Percentiles rank a stretch among this genome's conserved stretches.
These are phyloP conservation scores for Zygosaccharomyces sapae DNA, from an alignment of 1,139 yeast species.

Conservation along the genomic window DNA sequence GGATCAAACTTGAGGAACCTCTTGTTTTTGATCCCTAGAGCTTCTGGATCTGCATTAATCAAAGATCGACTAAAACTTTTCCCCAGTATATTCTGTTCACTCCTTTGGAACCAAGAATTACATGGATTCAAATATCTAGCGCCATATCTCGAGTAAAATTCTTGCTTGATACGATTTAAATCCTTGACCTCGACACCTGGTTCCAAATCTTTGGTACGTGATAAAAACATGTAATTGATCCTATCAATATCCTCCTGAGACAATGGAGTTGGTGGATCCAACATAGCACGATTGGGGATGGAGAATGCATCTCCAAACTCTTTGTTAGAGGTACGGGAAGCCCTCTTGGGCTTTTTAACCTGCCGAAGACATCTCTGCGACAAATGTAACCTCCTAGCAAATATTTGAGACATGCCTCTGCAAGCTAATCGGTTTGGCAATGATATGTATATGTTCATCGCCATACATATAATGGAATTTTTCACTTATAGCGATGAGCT, in stretches of 20 bases:
- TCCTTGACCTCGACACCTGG: conserved; percentile 29
- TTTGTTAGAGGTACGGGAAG: background rate
- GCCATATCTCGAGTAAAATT: conserved; percentile 20
- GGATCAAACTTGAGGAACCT: conserved; percentile 8
- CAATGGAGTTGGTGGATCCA: conserved; percentile 2
- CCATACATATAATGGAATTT: background rate
- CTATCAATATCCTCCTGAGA: conserved; percentile 7
- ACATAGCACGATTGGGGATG: background rate
- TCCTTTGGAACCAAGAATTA: conserved; percentile 21
- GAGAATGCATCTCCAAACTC: background rate
- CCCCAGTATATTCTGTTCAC: conserved; percentile 1
- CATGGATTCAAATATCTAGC: conserved; percentile 29
- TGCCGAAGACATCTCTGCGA: conserved; percentile 1
- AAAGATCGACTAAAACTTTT: conserved; percentile 2
- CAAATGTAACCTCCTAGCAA: conserved; percentile 6
- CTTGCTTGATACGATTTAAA: conserved; percentile 21
- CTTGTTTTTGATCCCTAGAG: background rate
- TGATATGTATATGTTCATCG: background rate
- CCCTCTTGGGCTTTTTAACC: background rate
- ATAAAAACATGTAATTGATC: conserved; percentile 13
- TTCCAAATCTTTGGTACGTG: conserved; percentile 28
- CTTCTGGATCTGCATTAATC: conserved; percentile 11
- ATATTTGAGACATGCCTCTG: conserved; percentile 3
- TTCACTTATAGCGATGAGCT: background rate
- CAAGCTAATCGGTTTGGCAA: background rate